Percentiles rank a stretch among this genome's conserved stretches.
Conservation (phyloP, 139 green algal species). For the Chlamydomonas sp. region DNA sequence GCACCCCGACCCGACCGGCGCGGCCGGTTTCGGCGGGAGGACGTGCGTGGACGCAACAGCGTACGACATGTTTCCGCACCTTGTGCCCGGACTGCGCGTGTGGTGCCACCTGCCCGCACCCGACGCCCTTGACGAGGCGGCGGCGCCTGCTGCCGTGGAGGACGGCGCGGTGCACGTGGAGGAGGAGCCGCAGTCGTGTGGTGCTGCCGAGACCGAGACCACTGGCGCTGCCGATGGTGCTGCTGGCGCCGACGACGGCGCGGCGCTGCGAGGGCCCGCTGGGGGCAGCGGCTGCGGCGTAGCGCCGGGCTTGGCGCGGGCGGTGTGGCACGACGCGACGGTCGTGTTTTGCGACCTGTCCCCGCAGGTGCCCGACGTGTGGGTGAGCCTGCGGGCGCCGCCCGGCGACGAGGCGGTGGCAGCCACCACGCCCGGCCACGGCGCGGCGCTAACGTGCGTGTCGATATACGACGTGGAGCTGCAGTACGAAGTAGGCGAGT, state of each 20-base stretch:
- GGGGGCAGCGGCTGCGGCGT: no score
- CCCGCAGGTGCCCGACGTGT: neutral
- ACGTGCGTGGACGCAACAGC: neutral
- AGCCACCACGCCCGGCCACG: no score
- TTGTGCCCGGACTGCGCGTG: neutral
- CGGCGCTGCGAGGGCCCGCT: no score
- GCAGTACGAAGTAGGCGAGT: neutral
- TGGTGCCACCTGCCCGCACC: neutral
- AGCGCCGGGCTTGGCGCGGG: no score
- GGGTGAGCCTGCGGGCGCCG: neutral
- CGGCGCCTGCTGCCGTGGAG: no score
- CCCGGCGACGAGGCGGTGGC: no score
- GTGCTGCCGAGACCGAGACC: no score
- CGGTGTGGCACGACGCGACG: slow-evolving; percentile 6
- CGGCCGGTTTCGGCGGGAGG: neutral
- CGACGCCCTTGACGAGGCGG: neutral
- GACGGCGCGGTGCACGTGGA: no score
- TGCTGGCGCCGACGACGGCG: no score
- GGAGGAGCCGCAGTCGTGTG: no score
- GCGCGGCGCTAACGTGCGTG: no score
- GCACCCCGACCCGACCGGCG: neutral
- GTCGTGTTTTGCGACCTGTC: neutral
- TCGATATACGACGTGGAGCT: slow-evolving; percentile 10
- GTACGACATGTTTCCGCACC: neutral
- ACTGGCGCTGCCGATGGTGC: no score